Evolutionary conservation across 1,139 yeast genomes (phyloP), one percentile per base, ranked within the genome.

Genomic region (Eremothecium cymbalariae): DNA sequence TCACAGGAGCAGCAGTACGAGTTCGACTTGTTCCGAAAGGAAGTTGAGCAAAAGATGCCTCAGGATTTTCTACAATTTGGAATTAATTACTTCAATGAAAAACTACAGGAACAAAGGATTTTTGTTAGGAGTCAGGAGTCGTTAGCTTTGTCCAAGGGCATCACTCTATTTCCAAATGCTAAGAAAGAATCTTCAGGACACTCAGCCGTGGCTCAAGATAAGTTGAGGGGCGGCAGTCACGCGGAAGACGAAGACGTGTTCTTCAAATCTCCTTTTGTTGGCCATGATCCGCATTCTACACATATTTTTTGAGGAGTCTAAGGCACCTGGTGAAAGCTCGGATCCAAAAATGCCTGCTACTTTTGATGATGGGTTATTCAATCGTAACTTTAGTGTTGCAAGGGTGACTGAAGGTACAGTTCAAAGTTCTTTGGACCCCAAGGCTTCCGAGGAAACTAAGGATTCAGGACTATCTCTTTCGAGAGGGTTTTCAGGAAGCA

Each of bases 21-120:
- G 57, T 67, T 79, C 57, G 70, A 71, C 50, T 73, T 67, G 43
- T 73, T 78, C 55, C 77, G 76, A 57, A 69, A 67, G 50, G 84
- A 77, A 55, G 65, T 81, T 42, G 63, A 67, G 36, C 63, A 69
- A 36, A 72, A 74, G 49, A 72, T 77, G 47, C 94, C 94, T 2
- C 57, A 64, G 13, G 88, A 81, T 53, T 64, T 80, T 19, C 59
- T 81, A 42, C 88, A 81, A 55, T 82, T 80, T 59, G 77, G 88
- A 51, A 80, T 83, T 42, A 72, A 76, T 54, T 78, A 77, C 58
- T 81, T 81, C 63, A 71, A 70, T 50, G 56, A 67, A 33, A 72
- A 77, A 44, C 62, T 81, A 41, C 78, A 73, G 46, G 67, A 71
- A 25, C 83, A 78, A 53, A 67, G 86, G 53, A 54, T 64, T 25